Conservation (phyloP, 176 grass and related monocot species). For the Zoysia japonica region DNA sequence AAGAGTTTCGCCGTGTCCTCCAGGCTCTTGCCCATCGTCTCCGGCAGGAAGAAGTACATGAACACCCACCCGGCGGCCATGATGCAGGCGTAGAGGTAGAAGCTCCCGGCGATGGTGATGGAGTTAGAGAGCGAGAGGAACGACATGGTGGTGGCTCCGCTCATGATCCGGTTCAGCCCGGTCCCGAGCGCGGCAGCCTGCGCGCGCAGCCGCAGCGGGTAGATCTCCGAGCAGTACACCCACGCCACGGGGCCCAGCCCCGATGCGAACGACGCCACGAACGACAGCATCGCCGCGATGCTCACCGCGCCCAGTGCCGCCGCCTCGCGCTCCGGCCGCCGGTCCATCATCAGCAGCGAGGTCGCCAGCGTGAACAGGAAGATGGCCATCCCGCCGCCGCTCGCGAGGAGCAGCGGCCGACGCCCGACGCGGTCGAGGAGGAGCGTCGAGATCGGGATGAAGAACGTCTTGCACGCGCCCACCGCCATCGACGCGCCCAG, state of each 20-base stretch:
- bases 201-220: constrained; percentile 76
- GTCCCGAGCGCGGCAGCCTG: constrained; percentile 75
- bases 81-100: constrained; percentile 77
- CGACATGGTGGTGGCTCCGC: constrained; percentile 79
- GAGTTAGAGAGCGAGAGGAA: constrained; percentile 73
- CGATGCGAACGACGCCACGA: constrained; percentile 75
- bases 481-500: constrained; percentile 74
- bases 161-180: constrained; percentile 75
- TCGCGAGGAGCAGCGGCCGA: constrained; percentile 71
- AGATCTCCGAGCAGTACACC: constrained; percentile 94
- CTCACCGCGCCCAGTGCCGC: constrained; percentile 53
- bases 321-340: constrained; percentile 38
- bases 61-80: constrained; percentile 62
- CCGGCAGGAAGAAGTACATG: constrained; percentile 81
- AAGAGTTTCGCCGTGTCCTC: constrained; percentile 90
- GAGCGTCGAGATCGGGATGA: constrained; percentile 71
- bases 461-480: constrained; percentile 79
- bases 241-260: constrained; percentile 76
- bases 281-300: constrained; percentile 71
- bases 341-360: constrained; percentile 50
- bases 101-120: constrained; percentile 79
- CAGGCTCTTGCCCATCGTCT: constrained; percentile 75
- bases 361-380: constrained; percentile 65
- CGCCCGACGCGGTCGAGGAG: constrained; percentile 79
- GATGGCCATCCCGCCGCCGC: constrained; percentile 76